Percentiles rank a stretch among this genome's conserved stretches.
Conservation (phyloP, 179 eudicot species). For the Monotropa hypopitys region DNA sequence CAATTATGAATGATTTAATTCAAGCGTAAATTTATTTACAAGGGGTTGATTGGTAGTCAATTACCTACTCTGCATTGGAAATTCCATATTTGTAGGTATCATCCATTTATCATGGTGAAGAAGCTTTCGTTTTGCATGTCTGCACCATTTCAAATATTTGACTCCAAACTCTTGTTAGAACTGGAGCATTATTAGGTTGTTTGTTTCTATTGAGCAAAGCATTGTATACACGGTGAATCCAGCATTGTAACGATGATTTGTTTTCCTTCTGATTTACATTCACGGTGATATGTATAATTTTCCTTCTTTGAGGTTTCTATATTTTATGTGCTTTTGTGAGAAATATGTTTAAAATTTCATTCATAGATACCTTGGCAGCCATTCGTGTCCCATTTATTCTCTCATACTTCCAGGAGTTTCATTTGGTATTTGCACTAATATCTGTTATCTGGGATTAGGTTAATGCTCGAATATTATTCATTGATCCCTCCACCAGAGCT, state of each 20-base stretch:
- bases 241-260: not conserved
- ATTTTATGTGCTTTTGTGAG: not conserved
- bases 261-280: not conserved
- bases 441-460: constrained; percentile 32
- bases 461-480: constrained; percentile 81
- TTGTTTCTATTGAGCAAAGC: not conserved
- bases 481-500: constrained; percentile 93
- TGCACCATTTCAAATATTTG: not conserved
- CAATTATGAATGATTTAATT: too few species aligned
- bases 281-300: not conserved
- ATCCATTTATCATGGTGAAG: not conserved
- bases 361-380: not conserved
- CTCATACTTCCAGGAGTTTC: not conserved
- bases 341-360: not conserved
- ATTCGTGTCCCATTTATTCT: not conserved
- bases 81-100: not conserved
- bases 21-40: too few species aligned
- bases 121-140: not conserved
- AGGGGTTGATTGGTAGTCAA: too few species aligned
- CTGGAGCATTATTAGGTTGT: not conserved
- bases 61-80: not conserved
- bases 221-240: not conserved
- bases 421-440: not conserved
- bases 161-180: not conserved
- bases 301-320: not conserved